Percentiles rank a stretch among this genome's conserved stretches.
Evolutionary conservation across 1,284 basidiomycete genomes (phyloP).

Genomic region (Austroboletus olivaceoglutinosus): DNA sequence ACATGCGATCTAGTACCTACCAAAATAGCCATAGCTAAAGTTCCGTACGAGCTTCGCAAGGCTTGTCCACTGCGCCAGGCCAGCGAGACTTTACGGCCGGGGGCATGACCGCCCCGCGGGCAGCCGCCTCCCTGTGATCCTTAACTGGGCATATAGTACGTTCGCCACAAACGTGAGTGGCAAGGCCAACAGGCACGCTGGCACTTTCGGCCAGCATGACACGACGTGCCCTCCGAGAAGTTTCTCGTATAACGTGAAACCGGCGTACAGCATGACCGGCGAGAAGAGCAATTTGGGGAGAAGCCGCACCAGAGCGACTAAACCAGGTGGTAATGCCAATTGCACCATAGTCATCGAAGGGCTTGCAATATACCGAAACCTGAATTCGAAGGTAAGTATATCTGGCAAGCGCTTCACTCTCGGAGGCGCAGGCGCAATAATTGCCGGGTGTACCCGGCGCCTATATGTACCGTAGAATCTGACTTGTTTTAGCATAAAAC

Average conservation of each 20-base stretch:
- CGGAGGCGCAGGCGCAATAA: too few species aligned
- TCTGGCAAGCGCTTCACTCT: too few species aligned
- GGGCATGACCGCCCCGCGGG: conserved; percentile 33
- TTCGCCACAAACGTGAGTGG: conserved; percentile 26
- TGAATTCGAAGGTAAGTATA: too few species aligned
- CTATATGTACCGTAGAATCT: too few species aligned
- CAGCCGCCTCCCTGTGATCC: conserved; percentile 29
- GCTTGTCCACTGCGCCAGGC: conserved; percentile 34
- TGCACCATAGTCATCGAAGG: background rate
- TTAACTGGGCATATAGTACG: conserved; percentile 23
- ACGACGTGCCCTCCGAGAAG: background rate
- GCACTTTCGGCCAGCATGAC: conserved; percentile 14
- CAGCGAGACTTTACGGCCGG: conserved; percentile 28
- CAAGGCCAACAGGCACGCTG: conserved; percentile 27
- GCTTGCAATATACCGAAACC: too few species aligned
- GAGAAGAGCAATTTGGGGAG: conserved; percentile 25
- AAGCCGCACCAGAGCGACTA: conserved; percentile 25
- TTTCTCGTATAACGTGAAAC: conserved; percentile 8
- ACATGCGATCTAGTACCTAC: conserved; percentile 7
- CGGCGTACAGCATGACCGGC: conserved; percentile 16
- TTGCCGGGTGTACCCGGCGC: too few species aligned
- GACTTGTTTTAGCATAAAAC: too few species aligned
- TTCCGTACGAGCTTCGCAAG: conserved; percentile 27
- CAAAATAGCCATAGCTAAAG: conserved; percentile 34
- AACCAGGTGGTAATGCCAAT: conserved; percentile 28